Evolutionary conservation across 2,329 filamentous ascomycete genomes (phyloP), one percentile per base, ranked within the genome.

Genomic region (Akanthomyces dipterigenus): DNA sequence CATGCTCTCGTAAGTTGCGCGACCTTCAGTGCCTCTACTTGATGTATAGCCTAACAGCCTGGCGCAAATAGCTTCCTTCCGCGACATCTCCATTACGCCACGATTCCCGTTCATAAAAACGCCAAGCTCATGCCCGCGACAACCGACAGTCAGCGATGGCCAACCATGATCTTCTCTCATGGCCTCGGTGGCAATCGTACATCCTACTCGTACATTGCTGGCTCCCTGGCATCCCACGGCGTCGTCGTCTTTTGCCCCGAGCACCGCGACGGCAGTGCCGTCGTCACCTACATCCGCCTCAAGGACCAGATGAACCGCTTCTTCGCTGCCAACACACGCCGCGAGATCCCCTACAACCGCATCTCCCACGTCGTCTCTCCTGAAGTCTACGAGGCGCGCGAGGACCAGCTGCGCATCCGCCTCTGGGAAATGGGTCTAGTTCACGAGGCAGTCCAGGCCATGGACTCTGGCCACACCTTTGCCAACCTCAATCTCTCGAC

Each of bases 151-250:
- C 76, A 79, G 61, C 78, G 85, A 76, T 95, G 90, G 88, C 91
- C 91, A 0, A 88, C 91, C 0, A 86, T 91, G 77, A 79, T 96
- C 64, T 96, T 96, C 74, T 95, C 90, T 1, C 91, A 96, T 70
- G 91, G 91, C 1, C 79, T 96, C 1, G 91, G 89, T 42, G 91
- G 91, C 42, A 88, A 85, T 63, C 83, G 90, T 65, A 95, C 95
- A 68, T 86, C 90, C 12, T 96, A 96, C 76, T 93, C 90, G n/a
- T 88, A 93, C 69, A 76, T 96, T 26, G 88, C 83, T 20, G 89
- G 89, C 18, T 90, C 89, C 0, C 76, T 96, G 31, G 89, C 91
- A 5, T 91, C 89, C 22, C 87, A 95, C 68, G 91, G 91, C 45
- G 80, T 93, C 24, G 85, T 95, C 8, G 90, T 96, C 2, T 77